Percentiles rank a stretch among this genome's conserved stretches.
Conservation (phyloP, 345 rosid genomes). For the Psidium friedrichsthalianum region DNA sequence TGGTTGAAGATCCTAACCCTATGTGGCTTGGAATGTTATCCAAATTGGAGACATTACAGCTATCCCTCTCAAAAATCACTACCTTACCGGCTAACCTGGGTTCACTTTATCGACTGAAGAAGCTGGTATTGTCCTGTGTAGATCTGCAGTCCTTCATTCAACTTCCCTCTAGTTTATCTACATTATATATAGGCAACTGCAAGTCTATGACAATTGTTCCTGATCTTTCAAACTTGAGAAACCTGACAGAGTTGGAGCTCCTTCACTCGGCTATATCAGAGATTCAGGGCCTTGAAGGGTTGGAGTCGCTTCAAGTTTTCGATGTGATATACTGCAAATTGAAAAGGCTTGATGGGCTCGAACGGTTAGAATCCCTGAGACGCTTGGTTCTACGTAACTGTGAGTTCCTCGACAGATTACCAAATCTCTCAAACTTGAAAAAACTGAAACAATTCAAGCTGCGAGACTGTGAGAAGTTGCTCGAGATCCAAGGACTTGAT, state of each 20-base stretch:
- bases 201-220: slow-evolving; percentile 8
- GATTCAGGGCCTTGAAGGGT: slow-evolving; percentile 7
- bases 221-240: slow-evolving; percentile 1
- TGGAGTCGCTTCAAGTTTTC: slow-evolving; percentile 7
- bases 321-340: slow-evolving; percentile 6
- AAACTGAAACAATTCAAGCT: slow-evolving; percentile 4
- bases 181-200: slow-evolving; percentile 7
- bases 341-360: slow-evolving; percentile 4
- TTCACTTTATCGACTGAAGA: slow-evolving; percentile 2
- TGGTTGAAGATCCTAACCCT: neutral
- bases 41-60: slow-evolving; percentile 7
- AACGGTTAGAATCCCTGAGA: slow-evolving; percentile 5
- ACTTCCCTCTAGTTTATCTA: slow-evolving; percentile 5
- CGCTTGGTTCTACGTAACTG: slow-evolving; percentile 5
- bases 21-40: slow-evolving; percentile 6
- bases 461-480: slow-evolving; percentile 6
- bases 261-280: slow-evolving; percentile 5
- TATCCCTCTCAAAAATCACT: slow-evolving; percentile 4
- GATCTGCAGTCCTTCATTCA: slow-evolving; percentile 1
- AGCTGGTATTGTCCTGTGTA: slow-evolving; percentile 8
- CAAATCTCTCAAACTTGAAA: slow-evolving; percentile 8
- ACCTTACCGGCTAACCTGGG: neutral
- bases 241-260: slow-evolving; percentile 8
- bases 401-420: slow-evolving; percentile 3
- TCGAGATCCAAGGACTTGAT: slow-evolving; percentile 5